Conservation (phyloP, 2,329 filamentous ascomycete genomes). For the Coniella vitis region DNA sequence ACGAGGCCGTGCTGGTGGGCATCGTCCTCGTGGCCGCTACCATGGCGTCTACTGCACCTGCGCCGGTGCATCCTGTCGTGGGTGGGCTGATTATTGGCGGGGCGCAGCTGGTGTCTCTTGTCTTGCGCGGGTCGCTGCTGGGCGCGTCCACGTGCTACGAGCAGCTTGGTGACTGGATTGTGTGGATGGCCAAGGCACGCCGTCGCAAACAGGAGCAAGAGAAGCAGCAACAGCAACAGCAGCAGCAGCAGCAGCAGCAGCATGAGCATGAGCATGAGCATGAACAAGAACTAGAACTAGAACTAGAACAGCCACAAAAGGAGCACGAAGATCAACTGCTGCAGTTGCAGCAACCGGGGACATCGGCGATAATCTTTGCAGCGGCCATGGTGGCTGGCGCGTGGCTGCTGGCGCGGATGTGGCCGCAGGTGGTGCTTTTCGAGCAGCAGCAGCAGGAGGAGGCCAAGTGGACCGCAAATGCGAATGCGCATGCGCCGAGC, state of each 20-base stretch:
- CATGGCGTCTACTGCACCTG: constrained; percentile 25
- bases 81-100: constrained; percentile 54
- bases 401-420: constrained; percentile 26
- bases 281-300: no score
- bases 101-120: constrained; percentile 50
- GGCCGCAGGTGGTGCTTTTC: constrained; percentile 25
- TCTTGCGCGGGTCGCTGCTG: constrained; percentile 46
- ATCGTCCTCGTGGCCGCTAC: constrained; percentile 35
- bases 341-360: constrained; percentile 25
- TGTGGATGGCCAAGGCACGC: constrained; percentile 31
- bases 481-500: no score
- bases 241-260: constrained; percentile 21
- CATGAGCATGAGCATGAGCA: no score
- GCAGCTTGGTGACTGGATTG: constrained; percentile 50
- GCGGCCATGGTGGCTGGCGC: constrained; percentile 43
- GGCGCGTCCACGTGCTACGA: constrained; percentile 58
- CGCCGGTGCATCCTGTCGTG: constrained; percentile 37
- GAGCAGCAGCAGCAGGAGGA: background rate
- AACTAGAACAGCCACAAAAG: constrained; percentile 11
- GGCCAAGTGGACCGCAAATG: no score
- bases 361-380: constrained; percentile 44
- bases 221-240: no score
- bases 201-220: constrained; percentile 17
- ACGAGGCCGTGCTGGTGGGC: constrained; percentile 36
- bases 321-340: no score